phyloP scores from a whole-genome alignment of 371 early-diverging fungal genomes.

The Dichotomocladium elegans region DNA sequence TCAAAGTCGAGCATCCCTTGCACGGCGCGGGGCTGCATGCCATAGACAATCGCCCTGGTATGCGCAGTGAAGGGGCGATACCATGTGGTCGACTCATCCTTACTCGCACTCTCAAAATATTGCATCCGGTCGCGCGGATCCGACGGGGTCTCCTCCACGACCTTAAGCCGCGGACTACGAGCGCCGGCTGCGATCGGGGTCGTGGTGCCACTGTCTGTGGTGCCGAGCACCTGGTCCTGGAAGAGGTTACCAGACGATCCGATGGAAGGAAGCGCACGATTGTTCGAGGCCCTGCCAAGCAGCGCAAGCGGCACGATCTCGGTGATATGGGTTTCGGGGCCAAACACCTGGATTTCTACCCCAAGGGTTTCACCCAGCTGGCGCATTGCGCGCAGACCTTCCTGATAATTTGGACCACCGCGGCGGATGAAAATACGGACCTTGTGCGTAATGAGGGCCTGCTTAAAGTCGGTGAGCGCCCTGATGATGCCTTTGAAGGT shows the following conservation, averaged over 20 bases:
- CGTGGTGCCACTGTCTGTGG: constrained; percentile 24
- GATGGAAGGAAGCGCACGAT: constrained; percentile 12
- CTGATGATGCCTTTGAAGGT: constrained; percentile 98
- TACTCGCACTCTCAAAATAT: constrained; percentile 38
- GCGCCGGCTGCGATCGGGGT: constrained; percentile 25
- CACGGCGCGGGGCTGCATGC: constrained; percentile 98
- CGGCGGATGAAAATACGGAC: constrained; percentile 95
- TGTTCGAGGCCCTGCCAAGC: constrained; percentile 46
- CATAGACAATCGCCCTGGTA: constrained; percentile 93
- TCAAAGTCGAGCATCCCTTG: constrained; percentile 99
- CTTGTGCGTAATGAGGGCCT: constrained; percentile 79
- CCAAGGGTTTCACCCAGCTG: constrained; percentile 89
- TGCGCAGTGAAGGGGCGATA: constrained; percentile 83
- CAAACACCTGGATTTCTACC: constrained; percentile 93
- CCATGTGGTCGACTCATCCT: constrained; percentile 41
- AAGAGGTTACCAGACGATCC: constrained; percentile 61
- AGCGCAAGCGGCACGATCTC: constrained; percentile 96
- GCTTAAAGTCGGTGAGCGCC: constrained; percentile 89
- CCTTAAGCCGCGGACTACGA: constrained; percentile 31
- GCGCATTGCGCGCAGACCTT: constrained; percentile 94
- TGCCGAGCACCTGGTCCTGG: constrained; percentile 61
- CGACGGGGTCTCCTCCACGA: constrained; percentile 33
- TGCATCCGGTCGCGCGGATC: constrained; percentile 52
- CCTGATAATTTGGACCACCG: constrained; percentile 98
- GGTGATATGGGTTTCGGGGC: constrained; percentile 97